Base-by-base conservation (phyloP, 768 basidiomycete species). In the Clavulina sp. region DNA sequence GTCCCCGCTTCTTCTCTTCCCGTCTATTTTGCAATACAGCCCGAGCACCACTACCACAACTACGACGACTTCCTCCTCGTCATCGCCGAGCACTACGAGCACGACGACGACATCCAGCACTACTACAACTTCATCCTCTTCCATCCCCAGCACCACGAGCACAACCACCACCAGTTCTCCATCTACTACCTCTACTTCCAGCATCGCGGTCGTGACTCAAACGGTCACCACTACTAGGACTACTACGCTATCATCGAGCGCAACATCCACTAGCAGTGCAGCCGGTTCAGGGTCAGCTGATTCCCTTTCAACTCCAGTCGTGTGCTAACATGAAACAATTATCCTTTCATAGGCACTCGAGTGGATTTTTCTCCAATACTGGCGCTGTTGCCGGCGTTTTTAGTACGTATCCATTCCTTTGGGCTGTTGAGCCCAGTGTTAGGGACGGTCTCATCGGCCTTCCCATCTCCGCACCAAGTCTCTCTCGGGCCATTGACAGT, bases 301-400 rank as follows among this genome's bases (percentile, higher is more conserved):
- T n/a, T n/a, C n/a, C n/a, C n/a, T n/a, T n/a, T n/a, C n/a, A n/a
- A n/a, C n/a, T n/a, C n/a, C n/a, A n/a, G n/a, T n/a, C n/a, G n/a
- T n/a, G n/a, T n/a, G n/a, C n/a, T n/a, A n/a, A n/a, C 43, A 9
- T 16, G 9, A 1, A 16, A 16, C 26, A 1, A 13, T 13, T 28
- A 28, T 46, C 1, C 13, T 16, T 1, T 9, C 26, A 16, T 13
- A 46, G 13, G 13, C 26, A 9, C 26, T 46, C 24, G 13, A 46
- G 43, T 13, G 43, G 43, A 9, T 46, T 46, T 28, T 46, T 46
- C 43, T 46, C 43, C 9, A 46, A 46, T 26, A 46, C 43, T 24
- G 43, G 43, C 9, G 43, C 43, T 28, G 43, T 46, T 13, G 43
- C 43, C 9, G 43, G 43, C 13, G 24, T 26, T 9, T 46, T 46